These are phyloP conservation scores for Metschnikowia peoriensis DNA, from an alignment of 805 yeast genomes.

Conservation along the genomic window DNA sequence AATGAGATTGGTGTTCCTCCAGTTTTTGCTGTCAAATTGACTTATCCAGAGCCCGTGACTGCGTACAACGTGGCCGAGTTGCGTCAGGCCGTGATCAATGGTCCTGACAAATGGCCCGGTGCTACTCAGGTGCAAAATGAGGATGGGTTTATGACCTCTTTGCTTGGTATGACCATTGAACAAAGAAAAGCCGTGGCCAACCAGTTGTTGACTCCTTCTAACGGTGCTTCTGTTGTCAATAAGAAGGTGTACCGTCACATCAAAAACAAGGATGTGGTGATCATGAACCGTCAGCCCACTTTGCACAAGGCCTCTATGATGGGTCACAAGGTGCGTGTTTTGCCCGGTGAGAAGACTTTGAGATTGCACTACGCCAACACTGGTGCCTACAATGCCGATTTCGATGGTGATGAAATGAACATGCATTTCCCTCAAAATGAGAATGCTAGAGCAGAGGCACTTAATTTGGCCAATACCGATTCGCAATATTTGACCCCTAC, in stretches of 20 bases:
- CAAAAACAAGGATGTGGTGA: conserved; percentile 89
- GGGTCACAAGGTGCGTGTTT: conserved; percentile 97
- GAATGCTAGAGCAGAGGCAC: conserved; percentile 94
- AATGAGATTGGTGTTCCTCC: conserved; percentile 99
- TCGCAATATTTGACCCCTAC: conserved; percentile 98
- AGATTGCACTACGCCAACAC: conserved; percentile 98
- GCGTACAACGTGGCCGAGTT: conserved; percentile 84
- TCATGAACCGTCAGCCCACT: conserved; percentile 99
- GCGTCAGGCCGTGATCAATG: conserved; percentile 93
- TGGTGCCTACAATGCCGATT: conserved; percentile 98
- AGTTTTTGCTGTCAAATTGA: conserved; percentile 90
- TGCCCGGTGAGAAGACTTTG: conserved; percentile 96
- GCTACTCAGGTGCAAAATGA: conserved; percentile 95
- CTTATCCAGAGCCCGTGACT: conserved; percentile 98
- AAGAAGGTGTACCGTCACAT: conserved; percentile 95
- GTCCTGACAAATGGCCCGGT: conserved; percentile 99
- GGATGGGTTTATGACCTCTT: conserved; percentile 79
- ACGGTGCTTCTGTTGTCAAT: conserved; percentile 62
- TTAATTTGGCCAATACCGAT: conserved; percentile 93
- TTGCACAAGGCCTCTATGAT: conserved; percentile 99
- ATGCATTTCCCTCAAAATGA: conserved; percentile 99
- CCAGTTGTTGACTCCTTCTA: conserved; percentile 85
- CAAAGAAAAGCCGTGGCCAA: conserved; percentile 95
- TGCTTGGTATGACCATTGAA: conserved; percentile 86
- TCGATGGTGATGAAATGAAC: conserved; percentile 99